Conservation (phyloP, 768 basidiomycete genomes). For the Termitomyces sp. region DNA sequence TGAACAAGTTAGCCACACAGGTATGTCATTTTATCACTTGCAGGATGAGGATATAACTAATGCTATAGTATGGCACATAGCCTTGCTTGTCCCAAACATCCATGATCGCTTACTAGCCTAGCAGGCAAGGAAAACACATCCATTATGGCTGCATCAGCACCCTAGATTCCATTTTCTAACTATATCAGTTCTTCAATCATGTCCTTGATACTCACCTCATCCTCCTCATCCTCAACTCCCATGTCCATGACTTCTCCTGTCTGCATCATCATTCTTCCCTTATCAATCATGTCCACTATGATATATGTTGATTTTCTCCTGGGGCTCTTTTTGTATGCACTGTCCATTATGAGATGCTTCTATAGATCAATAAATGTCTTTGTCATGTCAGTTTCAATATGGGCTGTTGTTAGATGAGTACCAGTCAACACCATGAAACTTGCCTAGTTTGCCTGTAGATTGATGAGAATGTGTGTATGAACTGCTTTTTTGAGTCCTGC, state of each 20-base stretch:
- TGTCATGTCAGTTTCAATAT: conserved; percentile 22
- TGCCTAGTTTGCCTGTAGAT: conserved; percentile 22
- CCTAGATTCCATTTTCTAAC: no score
- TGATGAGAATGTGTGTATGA: conserved; percentile 18
- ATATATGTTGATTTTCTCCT: background rate
- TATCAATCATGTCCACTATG: conserved; percentile 2
- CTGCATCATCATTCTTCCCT: background rate
- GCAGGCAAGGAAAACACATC: no score
- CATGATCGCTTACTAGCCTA: no score
- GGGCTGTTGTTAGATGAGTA: conserved; percentile 15
- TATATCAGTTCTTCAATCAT: no score
- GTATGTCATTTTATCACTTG: no score
- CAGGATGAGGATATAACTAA: no score
- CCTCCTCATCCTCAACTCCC: no score
- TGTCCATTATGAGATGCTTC: background rate
- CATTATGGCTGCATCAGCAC: no score
- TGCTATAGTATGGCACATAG: no score
- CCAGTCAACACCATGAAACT: conserved; percentile 28
- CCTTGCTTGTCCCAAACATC: no score
- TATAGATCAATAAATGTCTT: conserved; percentile 14
- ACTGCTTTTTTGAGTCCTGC: conserved; percentile 10
- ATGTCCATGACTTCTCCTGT: background rate
- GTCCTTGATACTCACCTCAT: no score
- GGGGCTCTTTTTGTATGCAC: background rate
- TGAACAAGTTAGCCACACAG: no score